phyloP scores from a whole-genome alignment of 2,329 filamentous ascomycete species.

The Beauveria australis region DNA sequence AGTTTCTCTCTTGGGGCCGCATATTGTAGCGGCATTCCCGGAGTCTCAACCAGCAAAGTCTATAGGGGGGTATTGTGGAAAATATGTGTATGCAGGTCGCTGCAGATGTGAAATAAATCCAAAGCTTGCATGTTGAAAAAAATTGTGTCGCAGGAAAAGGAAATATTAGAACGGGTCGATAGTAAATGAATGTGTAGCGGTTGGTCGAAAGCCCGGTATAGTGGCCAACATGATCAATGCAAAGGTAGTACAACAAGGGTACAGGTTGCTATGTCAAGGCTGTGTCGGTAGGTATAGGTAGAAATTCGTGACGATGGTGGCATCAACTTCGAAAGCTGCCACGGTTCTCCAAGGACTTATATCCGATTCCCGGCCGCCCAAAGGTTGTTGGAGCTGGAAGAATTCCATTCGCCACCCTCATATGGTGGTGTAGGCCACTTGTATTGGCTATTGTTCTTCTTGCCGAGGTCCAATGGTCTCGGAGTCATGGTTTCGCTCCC shows the following conservation, averaged over 20 bases:
- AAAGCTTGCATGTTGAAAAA: background rate
- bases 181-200: slow-evolving; percentile 10
- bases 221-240: background rate
- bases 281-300: background rate
- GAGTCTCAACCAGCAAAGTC: slow-evolving; percentile 2
- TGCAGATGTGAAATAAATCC: slow-evolving; percentile 4
- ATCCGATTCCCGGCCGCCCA: slow-evolving; percentile 63
- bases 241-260: background rate
- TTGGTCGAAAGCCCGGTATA: background rate
- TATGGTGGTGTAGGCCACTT: slow-evolving; percentile 97
- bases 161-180: slow-evolving; percentile 7
- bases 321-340: background rate
- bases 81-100: slow-evolving; percentile 7
- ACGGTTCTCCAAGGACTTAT: slow-evolving; percentile 23
- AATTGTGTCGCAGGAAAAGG: slow-evolving; percentile 2
- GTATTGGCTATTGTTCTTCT: slow-evolving; percentile 43
- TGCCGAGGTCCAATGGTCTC: slow-evolving; percentile 62
- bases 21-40: background rate
- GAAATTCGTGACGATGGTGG: background rate
- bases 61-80: slow-evolving; percentile 11
- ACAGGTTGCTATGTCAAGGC: background rate
- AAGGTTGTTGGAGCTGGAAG: slow-evolving; percentile 72
- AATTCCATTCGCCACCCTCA: slow-evolving; percentile 86
- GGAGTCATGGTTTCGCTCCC: slow-evolving; percentile 53
- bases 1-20: background rate